Evolutionary conservation across 2,329 filamentous ascomycete genomes (phyloP), one percentile per base, ranked within the genome.

Genomic region (Aspergillus chevalieri): DNA sequence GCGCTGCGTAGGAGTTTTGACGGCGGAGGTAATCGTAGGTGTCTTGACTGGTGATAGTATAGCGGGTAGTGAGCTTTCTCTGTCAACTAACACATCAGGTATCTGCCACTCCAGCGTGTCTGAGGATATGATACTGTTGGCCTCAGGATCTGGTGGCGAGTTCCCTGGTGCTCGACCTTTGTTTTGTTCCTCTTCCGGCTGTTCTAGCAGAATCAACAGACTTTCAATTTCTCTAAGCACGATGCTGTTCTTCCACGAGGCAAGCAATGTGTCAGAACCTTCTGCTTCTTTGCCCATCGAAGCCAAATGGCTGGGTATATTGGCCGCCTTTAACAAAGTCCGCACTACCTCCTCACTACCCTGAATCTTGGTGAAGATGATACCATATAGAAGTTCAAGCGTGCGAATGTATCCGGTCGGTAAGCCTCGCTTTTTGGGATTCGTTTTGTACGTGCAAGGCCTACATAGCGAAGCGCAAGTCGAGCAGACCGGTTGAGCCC

Each of bases 351-450:
- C 72, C 64, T 87, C 84, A 44, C 75, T 78, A 8, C 78, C 80
- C 12, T 80, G 75, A 33, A 82, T 77, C 48, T 79, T 78, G 51
- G 81, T 77, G 52, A 88, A 84, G 1, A 86, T 70, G 74, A 83
- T 83, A 10, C 83, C 84, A 48, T 87, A 74, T 8, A 84, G 78
- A 41, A 86, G 67, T 65, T 91, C 87, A 15, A 91, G 73, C 0
- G 85, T 85, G 30, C 86, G 79, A 48, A 91, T 84, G 61, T 90
- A 89, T 14, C 87, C 87, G n/a, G 87, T 87, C 58, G 86, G 86
- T 9, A 91, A 81, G 3, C 87, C 87, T 54, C 87, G 78, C 65
- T 89, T 89, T 68, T 88, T 89, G 6, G 85, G 82, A 47, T 82
- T 83, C 47, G 84, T 78, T 53, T 85, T 82, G 65, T 90, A 91